These are phyloP conservation scores for Cephalotrichum gorgonifer DNA, from an alignment of 2,329 filamentous ascomycete species.

Conservation along the genomic window DNA sequence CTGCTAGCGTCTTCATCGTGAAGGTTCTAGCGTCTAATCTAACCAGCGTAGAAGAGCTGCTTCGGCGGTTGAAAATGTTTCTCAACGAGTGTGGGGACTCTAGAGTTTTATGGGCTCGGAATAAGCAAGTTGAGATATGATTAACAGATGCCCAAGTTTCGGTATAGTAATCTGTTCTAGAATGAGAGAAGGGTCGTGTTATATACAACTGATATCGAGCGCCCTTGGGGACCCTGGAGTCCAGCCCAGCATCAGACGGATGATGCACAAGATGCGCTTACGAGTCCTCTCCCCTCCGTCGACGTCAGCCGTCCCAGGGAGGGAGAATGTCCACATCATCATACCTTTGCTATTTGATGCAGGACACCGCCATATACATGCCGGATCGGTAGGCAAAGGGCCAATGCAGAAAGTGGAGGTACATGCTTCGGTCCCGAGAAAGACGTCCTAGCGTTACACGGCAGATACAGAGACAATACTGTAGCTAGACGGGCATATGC, in stretches of 20 bases:
- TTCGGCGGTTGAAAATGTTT: neutral
- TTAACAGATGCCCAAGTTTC: neutral
- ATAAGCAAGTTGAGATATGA: neutral
- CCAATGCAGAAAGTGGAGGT: neutral
- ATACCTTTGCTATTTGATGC: neutral
- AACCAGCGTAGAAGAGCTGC: neutral
- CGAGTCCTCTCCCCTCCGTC: neutral
- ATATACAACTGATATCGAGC: neutral
- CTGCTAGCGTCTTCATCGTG: slow-evolving; percentile 5
- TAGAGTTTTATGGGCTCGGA: neutral
- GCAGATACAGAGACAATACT: neutral
- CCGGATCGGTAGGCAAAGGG: neutral
- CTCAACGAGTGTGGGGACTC: neutral
- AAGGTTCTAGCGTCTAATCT: neutral
- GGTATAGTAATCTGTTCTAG: neutral
- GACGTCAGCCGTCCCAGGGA: neutral
- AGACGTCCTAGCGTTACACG: neutral
- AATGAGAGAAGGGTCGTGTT: neutral
- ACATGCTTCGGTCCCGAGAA: neutral
- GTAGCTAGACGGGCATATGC: neutral
- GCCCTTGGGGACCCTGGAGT: neutral
- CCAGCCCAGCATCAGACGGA: neutral
- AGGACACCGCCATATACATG: neutral
- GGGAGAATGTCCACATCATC: neutral
- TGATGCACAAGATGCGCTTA: neutral